Evolutionary conservation across 2,329 filamentous ascomycete genomes (phyloP), one percentile per base, ranked within the genome.

Genomic region (Penicillium hordei): DNA sequence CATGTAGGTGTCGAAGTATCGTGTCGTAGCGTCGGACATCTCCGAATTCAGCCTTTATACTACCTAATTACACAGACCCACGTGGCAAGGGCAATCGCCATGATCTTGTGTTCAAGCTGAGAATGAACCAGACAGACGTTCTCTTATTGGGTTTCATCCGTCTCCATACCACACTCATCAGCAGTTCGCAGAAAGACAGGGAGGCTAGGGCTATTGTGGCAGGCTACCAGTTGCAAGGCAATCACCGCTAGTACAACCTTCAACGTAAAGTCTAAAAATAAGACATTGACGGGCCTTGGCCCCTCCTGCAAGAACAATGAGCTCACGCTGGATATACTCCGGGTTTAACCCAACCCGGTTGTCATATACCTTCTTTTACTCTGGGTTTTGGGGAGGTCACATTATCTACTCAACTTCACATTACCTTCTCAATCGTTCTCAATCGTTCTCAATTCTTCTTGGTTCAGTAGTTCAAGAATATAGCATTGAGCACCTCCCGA

Each of bases 261-360:
- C 49, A 42, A 33, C 48, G 1, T 42, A 21, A 57, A 53, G 49
- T 42, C 49, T 57, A 53, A 53, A 53, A 57, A 53, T 57, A 53
- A 48, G 49, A 53, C 49, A 36, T n/a, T n/a, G 36, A 40, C 29
- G 29, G 12, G 29, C 13, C 39, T 36, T 38, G 13, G 5, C 25
- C 34, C 27, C 27, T 34, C 5, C 15, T 23, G n/a, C 19, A 21
- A 40, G n/a, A 48, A 33, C 3, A 21, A 48, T 10, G 27, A 40
- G 21, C 17, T 34, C 38, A 42, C 13, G 6, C 21, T 45, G 21
- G 13, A 57, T 53, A 53, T 57, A 39, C 49, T 53, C 55, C 55
- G 55, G 49, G 25, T 2, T 57, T 27, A n/a, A 38, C 8, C 27
- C 8, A 46, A 39, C 15, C 33, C 8, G 9, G 27, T 50, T 15